phyloP scores from a whole-genome alignment of 345 rosid species.

The Mercurialis annua region DNA sequence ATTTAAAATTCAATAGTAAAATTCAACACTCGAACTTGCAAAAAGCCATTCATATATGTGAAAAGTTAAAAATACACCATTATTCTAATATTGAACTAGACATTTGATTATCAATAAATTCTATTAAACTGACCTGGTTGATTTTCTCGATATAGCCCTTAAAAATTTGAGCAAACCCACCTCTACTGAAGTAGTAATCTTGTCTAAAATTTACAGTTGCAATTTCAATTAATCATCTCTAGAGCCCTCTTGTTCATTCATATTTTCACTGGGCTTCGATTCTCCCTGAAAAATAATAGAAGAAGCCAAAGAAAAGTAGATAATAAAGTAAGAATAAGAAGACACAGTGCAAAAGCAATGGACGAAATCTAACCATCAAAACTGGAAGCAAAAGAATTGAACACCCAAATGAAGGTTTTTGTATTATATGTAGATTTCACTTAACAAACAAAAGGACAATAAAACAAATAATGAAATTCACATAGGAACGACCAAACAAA shows the following conservation, averaged over 20 bases:
- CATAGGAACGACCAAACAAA: conserved; percentile 5
- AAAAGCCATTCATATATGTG: background rate
- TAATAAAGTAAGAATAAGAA: conserved; percentile 13
- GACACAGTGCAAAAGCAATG: background rate
- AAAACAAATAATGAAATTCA: background rate
- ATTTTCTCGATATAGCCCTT: conserved; percentile 53
- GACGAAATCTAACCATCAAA: conserved; percentile 11
- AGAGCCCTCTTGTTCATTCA: conserved; percentile 32
- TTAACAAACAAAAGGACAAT: conserved; percentile 17
- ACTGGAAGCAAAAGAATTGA: conserved; percentile 6
- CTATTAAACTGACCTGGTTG: conserved; percentile 44
- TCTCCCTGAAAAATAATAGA: conserved; percentile 30
- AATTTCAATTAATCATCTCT: conserved; percentile 38
- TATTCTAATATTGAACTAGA: background rate
- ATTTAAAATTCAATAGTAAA: conserved; percentile 4
- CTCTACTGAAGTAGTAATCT: conserved; percentile 76
- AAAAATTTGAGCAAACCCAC: conserved; percentile 87
- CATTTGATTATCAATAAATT: background rate
- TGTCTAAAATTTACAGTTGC: conserved; percentile 63
- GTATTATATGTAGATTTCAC: conserved; percentile 13
- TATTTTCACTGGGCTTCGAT: conserved; percentile 39
- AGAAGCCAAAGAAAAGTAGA: background rate
- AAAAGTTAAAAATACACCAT: background rate
- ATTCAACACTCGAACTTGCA: background rate
- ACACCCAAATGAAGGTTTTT: conserved; percentile 16